These are phyloP conservation scores for Cetradonia linearis DNA, from an alignment of 495 filamentous ascomycete species.

Conservation along the genomic window DNA sequence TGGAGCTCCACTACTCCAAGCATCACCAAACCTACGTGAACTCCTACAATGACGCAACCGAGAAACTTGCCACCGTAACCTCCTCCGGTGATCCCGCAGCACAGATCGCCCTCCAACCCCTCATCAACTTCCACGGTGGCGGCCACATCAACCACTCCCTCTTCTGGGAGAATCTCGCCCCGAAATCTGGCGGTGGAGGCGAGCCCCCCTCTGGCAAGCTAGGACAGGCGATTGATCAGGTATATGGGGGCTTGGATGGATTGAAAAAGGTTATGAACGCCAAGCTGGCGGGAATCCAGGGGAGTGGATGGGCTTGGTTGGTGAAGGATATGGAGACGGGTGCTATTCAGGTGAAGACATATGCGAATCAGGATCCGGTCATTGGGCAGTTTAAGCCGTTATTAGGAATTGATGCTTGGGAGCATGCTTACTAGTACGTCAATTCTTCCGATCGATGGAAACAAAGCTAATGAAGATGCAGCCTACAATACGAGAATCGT, in stretches of 20 bases:
- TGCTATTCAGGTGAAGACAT: slow-evolving; percentile 61
- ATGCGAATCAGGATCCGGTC: slow-evolving; percentile 92
- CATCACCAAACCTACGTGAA: slow-evolving; percentile 66
- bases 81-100: slow-evolving; percentile 44
- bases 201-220: slow-evolving; percentile 58
- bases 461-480: slow-evolving; percentile 28
- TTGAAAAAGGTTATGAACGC: slow-evolving; percentile 71
- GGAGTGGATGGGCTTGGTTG: slow-evolving; percentile 91
- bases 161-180: slow-evolving; percentile 89
- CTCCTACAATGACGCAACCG: slow-evolving; percentile 50
- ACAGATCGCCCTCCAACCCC: slow-evolving; percentile 70
- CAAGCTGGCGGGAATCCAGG: slow-evolving; percentile 80
- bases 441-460: neutral
- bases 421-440: slow-evolving; percentile 70
- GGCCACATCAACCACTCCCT: slow-evolving; percentile 88
- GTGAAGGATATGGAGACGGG: slow-evolving; percentile 76
- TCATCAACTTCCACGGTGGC: slow-evolving; percentile 95
- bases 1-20: slow-evolving; percentile 75
- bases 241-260: slow-evolving; percentile 57
- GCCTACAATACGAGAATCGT: slow-evolving; percentile 94
- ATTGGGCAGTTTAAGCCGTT: slow-evolving; percentile 77
- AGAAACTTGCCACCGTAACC: slow-evolving; percentile 49
- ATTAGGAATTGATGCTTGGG: slow-evolving; percentile 95
- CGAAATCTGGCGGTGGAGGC: slow-evolving; percentile 60
- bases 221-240: slow-evolving; percentile 59